Percentiles rank a stretch among this genome's conserved stretches.
Conservation (phyloP, 352 stramenopile genomes). For the Globisporangium sylvaticum region DNA sequence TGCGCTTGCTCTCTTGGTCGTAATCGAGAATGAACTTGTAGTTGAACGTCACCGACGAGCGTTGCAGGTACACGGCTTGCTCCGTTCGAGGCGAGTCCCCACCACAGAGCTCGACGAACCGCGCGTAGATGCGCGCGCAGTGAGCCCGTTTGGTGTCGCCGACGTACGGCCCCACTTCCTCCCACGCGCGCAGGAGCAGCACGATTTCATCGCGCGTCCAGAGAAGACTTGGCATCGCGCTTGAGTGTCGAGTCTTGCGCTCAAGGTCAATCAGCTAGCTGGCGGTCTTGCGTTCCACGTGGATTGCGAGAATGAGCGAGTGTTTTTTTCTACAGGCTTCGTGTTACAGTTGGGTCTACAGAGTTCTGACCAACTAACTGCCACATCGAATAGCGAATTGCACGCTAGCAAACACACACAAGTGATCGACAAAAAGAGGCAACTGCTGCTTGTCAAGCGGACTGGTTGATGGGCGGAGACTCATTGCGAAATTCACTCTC, state of each 20-base stretch:
- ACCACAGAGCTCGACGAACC: conserved; percentile 4
- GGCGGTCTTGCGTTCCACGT: neutral
- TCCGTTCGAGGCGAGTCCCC: neutral
- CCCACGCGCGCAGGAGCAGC: conserved; percentile 4
- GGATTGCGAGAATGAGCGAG: neutral
- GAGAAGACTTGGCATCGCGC: neutral
- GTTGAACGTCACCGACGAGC: neutral
- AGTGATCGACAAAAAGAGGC: neutral
- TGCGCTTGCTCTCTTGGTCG: neutral
- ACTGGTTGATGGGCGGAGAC: neutral
- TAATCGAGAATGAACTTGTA: neutral
- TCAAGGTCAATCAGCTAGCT: neutral
- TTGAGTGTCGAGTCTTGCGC: too few relatives aligned
- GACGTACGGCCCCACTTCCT: neutral
- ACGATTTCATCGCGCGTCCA: neutral
- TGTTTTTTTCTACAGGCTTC: neutral
- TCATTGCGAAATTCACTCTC: neutral
- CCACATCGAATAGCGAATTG: neutral
- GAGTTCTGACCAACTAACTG: neutral
- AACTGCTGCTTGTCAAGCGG: neutral
- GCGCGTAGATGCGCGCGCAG: conserved; percentile 2
- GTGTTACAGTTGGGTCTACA: neutral
- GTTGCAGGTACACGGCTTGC: neutral
- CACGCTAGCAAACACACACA: neutral
- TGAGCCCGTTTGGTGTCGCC: neutral